A percentile compares a stretch with the other conserved stretches of the same genome.
These are phyloP conservation scores for Arabidopsis lyrata DNA, from an alignment of 441 rosid species.

Conservation along the genomic window DNA sequence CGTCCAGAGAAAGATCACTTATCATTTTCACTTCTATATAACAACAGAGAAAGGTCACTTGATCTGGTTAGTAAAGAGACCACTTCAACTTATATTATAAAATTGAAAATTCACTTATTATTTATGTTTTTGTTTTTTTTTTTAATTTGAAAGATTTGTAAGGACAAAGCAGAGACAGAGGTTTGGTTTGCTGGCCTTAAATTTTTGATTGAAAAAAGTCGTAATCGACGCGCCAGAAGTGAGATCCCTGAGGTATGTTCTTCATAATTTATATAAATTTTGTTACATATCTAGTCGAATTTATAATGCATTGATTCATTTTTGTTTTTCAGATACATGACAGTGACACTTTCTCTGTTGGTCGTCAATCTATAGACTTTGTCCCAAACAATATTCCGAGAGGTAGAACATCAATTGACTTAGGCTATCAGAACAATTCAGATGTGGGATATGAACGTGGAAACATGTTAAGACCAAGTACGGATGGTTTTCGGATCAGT, in stretches of 20 bases:
- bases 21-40: constrained; percentile 90
- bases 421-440: constrained; percentile 50
- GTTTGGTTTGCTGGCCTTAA: constrained; percentile 87
- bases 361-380: constrained; percentile 62
- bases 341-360: constrained; percentile 52
- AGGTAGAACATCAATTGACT: constrained; percentile 68
- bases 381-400: constrained; percentile 50
- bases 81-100: background rate
- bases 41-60: constrained; percentile 85
- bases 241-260: constrained; percentile 74
- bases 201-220: constrained; percentile 57
- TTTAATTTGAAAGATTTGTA: constrained; percentile 66
- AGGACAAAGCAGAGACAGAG: constrained; percentile 88
- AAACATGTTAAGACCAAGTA: constrained; percentile 88
- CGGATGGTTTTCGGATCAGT: constrained; percentile 88
- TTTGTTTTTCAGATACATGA: constrained; percentile 56
- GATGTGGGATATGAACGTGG: constrained; percentile 87
- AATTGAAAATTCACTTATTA: background rate
- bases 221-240: constrained; percentile 64
- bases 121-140: background rate
- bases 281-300: background rate
- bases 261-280: background rate
- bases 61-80: constrained; percentile 73
- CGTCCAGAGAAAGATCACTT: constrained; percentile 93
- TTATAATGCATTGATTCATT: background rate